A percentile compares a stretch with the other conserved stretches of the same genome.
phyloP scores from a whole-genome alignment of 73 alveolate genomes.

The Uronychia binucleata region DNA sequence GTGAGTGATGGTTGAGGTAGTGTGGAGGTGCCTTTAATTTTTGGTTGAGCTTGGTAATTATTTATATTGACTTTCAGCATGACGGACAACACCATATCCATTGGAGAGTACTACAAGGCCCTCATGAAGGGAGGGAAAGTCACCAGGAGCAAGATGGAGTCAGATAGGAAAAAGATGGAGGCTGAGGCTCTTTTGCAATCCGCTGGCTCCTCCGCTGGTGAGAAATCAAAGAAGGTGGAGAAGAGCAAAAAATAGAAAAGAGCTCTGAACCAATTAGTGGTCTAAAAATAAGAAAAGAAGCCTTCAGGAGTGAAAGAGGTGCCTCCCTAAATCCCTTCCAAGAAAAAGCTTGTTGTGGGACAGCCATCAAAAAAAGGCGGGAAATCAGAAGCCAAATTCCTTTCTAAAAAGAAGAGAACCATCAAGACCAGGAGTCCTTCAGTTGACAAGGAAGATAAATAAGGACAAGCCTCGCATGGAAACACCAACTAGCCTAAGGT shows the following conservation, averaged over 20 bases:
- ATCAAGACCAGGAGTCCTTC: background rate
- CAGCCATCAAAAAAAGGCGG: background rate
- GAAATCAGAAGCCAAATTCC: background rate
- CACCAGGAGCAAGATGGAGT: background rate
- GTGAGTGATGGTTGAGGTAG: no score
- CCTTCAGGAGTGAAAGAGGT: background rate
- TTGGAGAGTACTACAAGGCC: background rate
- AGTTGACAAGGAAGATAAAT: background rate
- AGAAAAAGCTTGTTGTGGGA: background rate
- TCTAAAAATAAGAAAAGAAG: background rate
- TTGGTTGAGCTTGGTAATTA: no score
- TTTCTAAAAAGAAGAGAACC: background rate
- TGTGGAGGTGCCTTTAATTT: no score
- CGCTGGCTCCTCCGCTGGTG: no score
- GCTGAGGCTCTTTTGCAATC: no score
- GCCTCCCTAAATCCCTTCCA: background rate
- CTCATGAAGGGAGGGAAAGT: background rate
- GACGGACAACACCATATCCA: background rate
- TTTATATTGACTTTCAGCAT: no score
- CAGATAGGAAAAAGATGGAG: background rate
- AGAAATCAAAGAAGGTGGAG: no score
- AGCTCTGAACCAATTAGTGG: no score
- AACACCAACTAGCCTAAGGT: no score
- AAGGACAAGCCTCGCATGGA: no score
- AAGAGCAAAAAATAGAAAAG: no score